Evolutionary conservation across 2,329 filamentous ascomycete genomes (phyloP).

Genomic region (Trichoderma sp.): DNA sequence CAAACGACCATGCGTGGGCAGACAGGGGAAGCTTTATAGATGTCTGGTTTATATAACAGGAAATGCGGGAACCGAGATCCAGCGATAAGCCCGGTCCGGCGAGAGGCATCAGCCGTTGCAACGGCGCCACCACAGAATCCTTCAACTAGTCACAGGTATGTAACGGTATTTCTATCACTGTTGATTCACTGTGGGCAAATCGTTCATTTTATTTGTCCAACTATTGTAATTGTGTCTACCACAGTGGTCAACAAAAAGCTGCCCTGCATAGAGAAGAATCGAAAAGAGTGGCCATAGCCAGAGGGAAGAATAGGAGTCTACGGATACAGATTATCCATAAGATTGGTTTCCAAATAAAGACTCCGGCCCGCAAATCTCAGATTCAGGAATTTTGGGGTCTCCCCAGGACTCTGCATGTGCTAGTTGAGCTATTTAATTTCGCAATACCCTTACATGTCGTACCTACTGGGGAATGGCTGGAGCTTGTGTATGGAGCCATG

Average conservation of each 20-base stretch:
- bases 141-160: background rate
- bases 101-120: background rate
- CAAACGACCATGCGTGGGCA: background rate
- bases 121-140: background rate
- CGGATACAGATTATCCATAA: background rate
- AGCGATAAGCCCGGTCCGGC: slow-evolving; percentile 9
- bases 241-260: background rate
- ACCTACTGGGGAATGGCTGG: background rate
- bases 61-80: slow-evolving; percentile 18
- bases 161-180: background rate
- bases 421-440: slow-evolving; percentile 21
- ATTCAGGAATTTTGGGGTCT: background rate
- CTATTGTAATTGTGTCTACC: background rate
- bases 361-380: background rate
- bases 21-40: slow-evolving; percentile 14
- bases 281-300: background rate
- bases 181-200: background rate
- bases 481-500: background rate
- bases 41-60: background rate
- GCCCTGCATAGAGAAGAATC: background rate
- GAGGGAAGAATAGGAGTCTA: background rate
- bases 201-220: background rate
- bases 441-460: background rate
- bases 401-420: background rate
- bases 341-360: background rate